phyloP scores from a whole-genome alignment of 2,329 filamentous ascomycete genomes.

The Nannizziopsis arthrosporioides region DNA sequence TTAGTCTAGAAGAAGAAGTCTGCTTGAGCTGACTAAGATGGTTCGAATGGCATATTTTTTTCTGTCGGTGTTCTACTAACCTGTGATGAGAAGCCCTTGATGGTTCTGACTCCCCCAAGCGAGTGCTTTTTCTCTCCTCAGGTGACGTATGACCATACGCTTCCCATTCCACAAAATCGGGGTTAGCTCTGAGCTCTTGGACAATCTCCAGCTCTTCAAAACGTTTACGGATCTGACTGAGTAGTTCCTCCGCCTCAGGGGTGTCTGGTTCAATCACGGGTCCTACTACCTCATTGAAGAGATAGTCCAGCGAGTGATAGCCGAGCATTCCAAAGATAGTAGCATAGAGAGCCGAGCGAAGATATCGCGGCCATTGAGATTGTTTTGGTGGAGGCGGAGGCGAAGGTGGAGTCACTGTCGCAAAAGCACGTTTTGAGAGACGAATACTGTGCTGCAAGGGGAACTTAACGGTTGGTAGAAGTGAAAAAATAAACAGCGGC shows the following conservation, averaged over 20 bases:
- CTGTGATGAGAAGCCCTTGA: constrained; percentile 32
- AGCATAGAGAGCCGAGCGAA: constrained; percentile 22
- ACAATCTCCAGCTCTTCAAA: constrained; percentile 31
- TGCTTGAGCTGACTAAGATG: no score
- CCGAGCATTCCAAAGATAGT: constrained; percentile 27
- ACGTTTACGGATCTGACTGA: constrained; percentile 22
- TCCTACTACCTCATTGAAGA: not conserved
- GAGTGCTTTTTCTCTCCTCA: constrained; percentile 28
- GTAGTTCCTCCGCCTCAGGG: constrained; percentile 22
- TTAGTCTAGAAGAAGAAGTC: no score
- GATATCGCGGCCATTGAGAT: constrained; percentile 27
- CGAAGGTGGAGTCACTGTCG: constrained; percentile 11
- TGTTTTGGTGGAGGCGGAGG: constrained; percentile 14
- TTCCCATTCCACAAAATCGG: constrained; percentile 30
- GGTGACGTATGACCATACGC: constrained; percentile 29
- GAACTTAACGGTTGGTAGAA: not conserved
- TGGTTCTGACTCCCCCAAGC: constrained; percentile 31
- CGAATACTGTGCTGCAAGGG: not conserved
- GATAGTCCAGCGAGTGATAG: not conserved
- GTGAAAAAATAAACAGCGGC: not conserved
- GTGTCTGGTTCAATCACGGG: constrained; percentile 24
- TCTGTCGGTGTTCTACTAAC: constrained; percentile 20
- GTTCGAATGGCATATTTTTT: not conserved
- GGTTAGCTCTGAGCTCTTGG: constrained; percentile 27
- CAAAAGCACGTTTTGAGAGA: not conserved